Evolutionary conservation across 148 eudicot species (phyloP), one percentile per base, ranked within the genome.

Genomic region (Mesembryanthemum crystallinum): DNA sequence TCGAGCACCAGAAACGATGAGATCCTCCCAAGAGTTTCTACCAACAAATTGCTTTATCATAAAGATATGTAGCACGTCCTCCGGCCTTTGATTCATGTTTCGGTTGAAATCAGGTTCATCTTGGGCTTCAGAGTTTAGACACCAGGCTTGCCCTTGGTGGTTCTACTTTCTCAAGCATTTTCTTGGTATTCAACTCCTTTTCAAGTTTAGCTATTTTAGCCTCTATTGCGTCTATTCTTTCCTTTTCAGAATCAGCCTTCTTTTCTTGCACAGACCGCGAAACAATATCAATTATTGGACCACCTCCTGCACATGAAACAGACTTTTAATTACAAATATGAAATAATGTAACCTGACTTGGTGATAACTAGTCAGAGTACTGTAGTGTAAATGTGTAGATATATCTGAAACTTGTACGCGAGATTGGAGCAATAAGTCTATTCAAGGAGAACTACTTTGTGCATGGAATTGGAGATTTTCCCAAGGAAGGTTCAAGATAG

Each of bases 201-300:
- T 72, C 72, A 54, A 78, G 72, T 42, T 72, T 65, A n/a, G 72
- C 76, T 43, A 78, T 54, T 72, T 47, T 72, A 39, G 71, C 5
- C 59, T 78, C 81, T 33, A 78, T 18, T 18, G 73, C 81, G 17
- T 72, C 49, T 28, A 78, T 43, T 30, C 77, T 79, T 43, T 57
- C 76, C 73, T 65, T 73, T 21, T 57, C 37, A 43, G 81, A 57
- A 17, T 73, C 73, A 0, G n/a, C 37, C 77, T 73, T 73, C 11
- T 18, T 17, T 12, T 67, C 73, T 45, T 73, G 77, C 49, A 73
- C 58, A 20, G 81, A 79, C 21, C 57, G 59, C 5, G 67, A 57
- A 66, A 79, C 77, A 29, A 79, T 67, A 32, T 79, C 81, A 43
- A 79, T 67, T 23, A 79, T 69, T 58, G 81, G 77, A 79, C 81